Evolutionary conservation across 176 grass and related monocot species (phyloP), one percentile per base, ranked within the genome.

Genomic region (Triticum aestivum): DNA sequence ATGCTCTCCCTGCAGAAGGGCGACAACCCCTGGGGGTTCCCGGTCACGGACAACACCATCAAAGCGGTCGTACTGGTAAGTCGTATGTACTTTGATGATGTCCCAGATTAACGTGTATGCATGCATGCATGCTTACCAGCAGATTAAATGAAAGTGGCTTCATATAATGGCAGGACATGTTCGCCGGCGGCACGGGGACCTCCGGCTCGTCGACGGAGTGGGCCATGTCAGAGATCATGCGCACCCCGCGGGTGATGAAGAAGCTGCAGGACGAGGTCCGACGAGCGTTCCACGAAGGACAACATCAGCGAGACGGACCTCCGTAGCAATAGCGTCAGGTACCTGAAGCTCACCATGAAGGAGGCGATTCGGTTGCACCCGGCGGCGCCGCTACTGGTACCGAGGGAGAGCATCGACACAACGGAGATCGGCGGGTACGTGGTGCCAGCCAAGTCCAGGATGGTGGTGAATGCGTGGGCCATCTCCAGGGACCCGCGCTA

Each of bases 361-460:
- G 86, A 88, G 79, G 79, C 86, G 86, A 88, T 88, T 71, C 79
- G 86, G 71, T 62, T 88, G 72, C 86, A 88, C 86, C 86, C 86
- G 79, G 86, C 86, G 61, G 74, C 75, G 14, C 84, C 91, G 1
- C 59, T 92, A 2, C 79, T 92, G 0, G 20, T 92, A 5, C 91
- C 91, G 0, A 61, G 91, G 9, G 91, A 86, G 20, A 79, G 83
- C 39, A 84, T 67, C 6, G 64, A 89, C 6, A 76, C 63, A 9
- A 80, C 78, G 9, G 49, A 92, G 65, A 65, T 92, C 34, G 68
- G 73, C 6, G 87, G 91, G 4, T 89, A 89, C 61, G 66, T 24
- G 73, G 73, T 92, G 21, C 91, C 91, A 1, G 78, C 79, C 15
- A 83, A 78, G 29, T 79, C 87, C 1, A 74, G 91, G 52, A 85